Conservation (phyloP, 768 basidiomycete species). For the Paxillus rubicundulus region DNA sequence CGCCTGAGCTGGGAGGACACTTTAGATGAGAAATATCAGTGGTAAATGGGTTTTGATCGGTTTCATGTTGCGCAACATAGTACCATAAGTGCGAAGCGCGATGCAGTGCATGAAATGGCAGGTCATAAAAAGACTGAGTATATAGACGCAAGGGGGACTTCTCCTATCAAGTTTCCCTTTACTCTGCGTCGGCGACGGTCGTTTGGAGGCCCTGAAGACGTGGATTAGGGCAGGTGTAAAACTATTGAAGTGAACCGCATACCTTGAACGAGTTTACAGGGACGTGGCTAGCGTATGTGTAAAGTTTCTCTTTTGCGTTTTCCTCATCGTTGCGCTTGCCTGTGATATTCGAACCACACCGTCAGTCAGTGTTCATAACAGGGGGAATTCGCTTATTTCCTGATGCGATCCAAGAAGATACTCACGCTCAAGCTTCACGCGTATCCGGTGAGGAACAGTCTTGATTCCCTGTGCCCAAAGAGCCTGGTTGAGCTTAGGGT, state of each 20-base stretch:
- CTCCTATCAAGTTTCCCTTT: constrained; percentile 22
- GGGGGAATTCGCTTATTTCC: too few relatives aligned
- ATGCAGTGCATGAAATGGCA: constrained; percentile 24
- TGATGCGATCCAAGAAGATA: constrained; percentile 12
- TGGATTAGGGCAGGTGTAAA: constrained; percentile 4
- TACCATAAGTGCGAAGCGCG: constrained; percentile 21
- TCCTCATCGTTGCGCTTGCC: constrained; percentile 99
- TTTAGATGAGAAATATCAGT: neutral
- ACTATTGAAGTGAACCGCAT: constrained; percentile 21
- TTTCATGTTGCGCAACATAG: constrained; percentile 27
- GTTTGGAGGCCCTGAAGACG: constrained; percentile 76
- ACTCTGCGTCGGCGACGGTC: constrained; percentile 78
- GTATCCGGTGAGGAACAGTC: constrained; percentile 86
- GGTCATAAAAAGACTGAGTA: constrained; percentile 16
- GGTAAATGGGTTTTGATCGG: constrained; percentile 1
- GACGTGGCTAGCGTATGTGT: constrained; percentile 84
- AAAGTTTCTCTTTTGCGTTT: constrained; percentile 97
- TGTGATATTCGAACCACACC: constrained; percentile 26
- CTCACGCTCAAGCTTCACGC: constrained; percentile 92
- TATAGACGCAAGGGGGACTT: constrained; percentile 10
- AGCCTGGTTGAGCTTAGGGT: constrained; percentile 95
- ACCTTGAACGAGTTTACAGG: constrained; percentile 84
- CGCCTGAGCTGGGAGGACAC: neutral
- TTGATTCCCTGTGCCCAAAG: constrained; percentile 94
- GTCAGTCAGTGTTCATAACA: constrained; percentile 1